These are phyloP conservation scores for Lentinula raphanica DNA, from an alignment of 768 basidiomycete genomes.

Conservation along the genomic window DNA sequence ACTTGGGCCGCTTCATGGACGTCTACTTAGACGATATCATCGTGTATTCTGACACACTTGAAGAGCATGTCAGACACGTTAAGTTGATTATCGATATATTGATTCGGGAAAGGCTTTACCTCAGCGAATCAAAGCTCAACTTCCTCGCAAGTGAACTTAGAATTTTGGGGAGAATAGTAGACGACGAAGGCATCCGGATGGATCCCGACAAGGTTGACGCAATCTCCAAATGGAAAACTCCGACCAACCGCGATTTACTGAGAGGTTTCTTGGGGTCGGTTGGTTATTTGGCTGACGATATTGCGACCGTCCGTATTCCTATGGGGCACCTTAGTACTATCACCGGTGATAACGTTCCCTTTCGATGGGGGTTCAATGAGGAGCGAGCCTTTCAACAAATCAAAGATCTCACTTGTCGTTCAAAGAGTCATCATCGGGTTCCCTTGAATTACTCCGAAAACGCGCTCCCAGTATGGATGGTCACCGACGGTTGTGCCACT, in stretches of 20 bases:
- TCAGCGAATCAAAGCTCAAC: too few relatives aligned
- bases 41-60: conserved; percentile 26
- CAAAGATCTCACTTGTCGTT: not conserved
- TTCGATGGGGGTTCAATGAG: not conserved
- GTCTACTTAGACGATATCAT: too few relatives aligned
- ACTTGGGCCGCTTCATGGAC: too few relatives aligned
- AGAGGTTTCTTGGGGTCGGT: conserved; percentile 28
- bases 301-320: conserved; percentile 18
- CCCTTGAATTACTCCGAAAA: conserved; percentile 15
- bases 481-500: conserved; percentile 26
- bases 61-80: conserved; percentile 23
- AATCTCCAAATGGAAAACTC: too few relatives aligned
- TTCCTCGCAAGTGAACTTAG: conserved; percentile 22
- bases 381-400: not conserved
- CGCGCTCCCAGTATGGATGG: conserved; percentile 20
- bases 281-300: conserved; percentile 22
- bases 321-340: conserved; percentile 19
- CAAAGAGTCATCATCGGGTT: conserved; percentile 15
- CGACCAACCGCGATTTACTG: conserved; percentile 21
- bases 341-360: conserved; percentile 1
- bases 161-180: conserved; percentile 23
- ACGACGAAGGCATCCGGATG: conserved; percentile 22
- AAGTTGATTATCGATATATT: conserved; percentile 22
- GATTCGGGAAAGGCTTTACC: conserved; percentile 22
- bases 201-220: conserved; percentile 28